Base-by-base conservation (phyloP, 2,329 filamentous ascomycete species). In the Aspergillus tamarii region DNA sequence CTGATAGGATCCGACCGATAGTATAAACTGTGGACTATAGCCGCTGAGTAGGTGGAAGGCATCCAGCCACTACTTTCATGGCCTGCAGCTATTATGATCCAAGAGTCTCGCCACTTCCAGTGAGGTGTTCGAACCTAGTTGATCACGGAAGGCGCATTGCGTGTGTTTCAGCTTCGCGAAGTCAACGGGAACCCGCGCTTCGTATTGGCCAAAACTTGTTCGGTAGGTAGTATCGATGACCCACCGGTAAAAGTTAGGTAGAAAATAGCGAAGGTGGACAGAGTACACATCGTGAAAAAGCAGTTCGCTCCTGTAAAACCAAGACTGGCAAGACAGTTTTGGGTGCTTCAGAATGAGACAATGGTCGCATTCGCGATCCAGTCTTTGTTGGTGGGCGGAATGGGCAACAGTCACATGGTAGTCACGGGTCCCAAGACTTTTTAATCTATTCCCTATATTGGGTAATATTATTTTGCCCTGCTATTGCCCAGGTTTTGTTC, bases 141-240 rank as follows among this genome's bases (percentile, higher is more conserved):
- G 45, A 36, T n/a, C 21, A n/a, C 46, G 36, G 36, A 43, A 39
- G 45, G 55, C 45, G 55, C 55, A 62, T 58, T 32, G 26, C 28
- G n/a, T n/a, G 55, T 56, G 65, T 67, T 64, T 66, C 66, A 67
- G 41, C 34, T 58, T 36, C 28, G 43, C 58, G 39, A 53, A 45
- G 36, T 57, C 34, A 36, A 54, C 21, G 60, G 58, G 60, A 63
- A 65, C 45, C 41, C 30, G 54, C 59, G 63, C 30, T 36, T 32
- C 50, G 60, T 64, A 60, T 63, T 65, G 62, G 66, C 50, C 32
- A 56, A 41, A 36, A 32, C 41, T 19, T 43, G 16, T 19, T 30
- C 23, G 26, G 46, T 36, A 28, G 32, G 36, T 43, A 61, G 28
- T 4, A 19, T 28, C 34, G 9, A 30, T 30, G 48, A 52, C 56